Conservation (phyloP, 1,284 basidiomycete genomes). For the Boletus semigastroideus region DNA sequence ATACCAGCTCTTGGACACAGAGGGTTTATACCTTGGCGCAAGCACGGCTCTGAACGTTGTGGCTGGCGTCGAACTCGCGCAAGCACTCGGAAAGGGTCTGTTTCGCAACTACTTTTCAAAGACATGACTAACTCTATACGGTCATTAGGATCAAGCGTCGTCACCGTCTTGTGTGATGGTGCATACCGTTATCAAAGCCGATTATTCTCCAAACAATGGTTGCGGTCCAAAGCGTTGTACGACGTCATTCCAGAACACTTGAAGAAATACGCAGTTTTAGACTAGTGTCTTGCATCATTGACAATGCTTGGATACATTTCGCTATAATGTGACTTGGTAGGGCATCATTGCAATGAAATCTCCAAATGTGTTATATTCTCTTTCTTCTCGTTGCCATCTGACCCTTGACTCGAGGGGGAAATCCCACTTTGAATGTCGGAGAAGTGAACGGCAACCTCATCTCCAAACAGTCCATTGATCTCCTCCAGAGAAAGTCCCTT, state of each 20-base stretch:
- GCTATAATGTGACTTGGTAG: neutral
- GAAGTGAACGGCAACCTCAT: neutral
- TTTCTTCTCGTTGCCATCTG: neutral
- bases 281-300: conserved; percentile 41
- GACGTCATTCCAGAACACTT: conserved; percentile 82
- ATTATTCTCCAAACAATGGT: conserved; percentile 94
- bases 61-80: conserved; percentile 87
- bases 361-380: neutral
- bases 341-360: neutral
- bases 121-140: conserved; percentile 1
- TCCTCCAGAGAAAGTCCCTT: neutral
- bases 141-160: conserved; percentile 74
- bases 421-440: neutral
- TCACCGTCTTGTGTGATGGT: conserved; percentile 92
- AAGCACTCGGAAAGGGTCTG: conserved; percentile 79
- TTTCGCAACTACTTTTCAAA: neutral
- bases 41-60: conserved; percentile 96
- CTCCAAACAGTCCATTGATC: neutral
- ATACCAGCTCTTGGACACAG: conserved; percentile 89
- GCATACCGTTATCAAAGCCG: conserved; percentile 97
- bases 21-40: conserved; percentile 96
- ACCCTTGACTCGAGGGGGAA: neutral
- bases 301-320: neutral
- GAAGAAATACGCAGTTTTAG: conserved; percentile 89
- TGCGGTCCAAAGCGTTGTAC: conserved; percentile 80